Percentiles rank a stretch among this genome's conserved stretches.
Conservation (phyloP, 768 basidiomycete genomes). For the Piloderma croceum region DNA sequence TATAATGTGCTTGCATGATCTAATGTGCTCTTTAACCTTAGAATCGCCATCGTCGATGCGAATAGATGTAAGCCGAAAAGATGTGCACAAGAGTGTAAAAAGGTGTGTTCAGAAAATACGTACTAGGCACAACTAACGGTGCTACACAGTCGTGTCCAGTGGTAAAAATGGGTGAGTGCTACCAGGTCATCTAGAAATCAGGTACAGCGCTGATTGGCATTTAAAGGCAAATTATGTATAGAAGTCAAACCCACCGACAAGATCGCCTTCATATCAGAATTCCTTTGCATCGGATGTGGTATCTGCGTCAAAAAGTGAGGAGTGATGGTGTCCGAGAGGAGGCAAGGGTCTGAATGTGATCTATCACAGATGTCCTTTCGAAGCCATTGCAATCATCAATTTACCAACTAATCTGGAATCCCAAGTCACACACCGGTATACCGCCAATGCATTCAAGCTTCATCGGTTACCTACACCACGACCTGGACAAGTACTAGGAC, state of each 20-base stretch:
- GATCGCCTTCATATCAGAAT: constrained; percentile 98
- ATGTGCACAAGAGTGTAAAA: constrained; percentile 98
- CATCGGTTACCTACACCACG: constrained; percentile 96
- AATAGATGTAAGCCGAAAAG: constrained; percentile 96
- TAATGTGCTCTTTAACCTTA: too few species aligned
- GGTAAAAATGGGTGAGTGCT: constrained; percentile 83
- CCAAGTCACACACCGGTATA: constrained; percentile 96
- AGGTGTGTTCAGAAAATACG: constrained; percentile 41
- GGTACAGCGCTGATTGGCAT: not conserved
- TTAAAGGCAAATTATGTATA: constrained; percentile 90
- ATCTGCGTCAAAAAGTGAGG: constrained; percentile 98
- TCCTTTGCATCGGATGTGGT: constrained; percentile 98
- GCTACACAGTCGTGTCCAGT: constrained; percentile 81
- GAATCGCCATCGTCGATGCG: constrained; percentile 91
- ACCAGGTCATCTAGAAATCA: constrained; percentile 1
- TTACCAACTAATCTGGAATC: constrained; percentile 95
- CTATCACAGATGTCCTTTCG: constrained; percentile 84
- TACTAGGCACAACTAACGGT: constrained; percentile 19
- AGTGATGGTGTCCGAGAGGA: not conserved
- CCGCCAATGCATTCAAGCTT: constrained; percentile 97
- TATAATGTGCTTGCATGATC: too few species aligned
- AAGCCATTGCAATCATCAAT: constrained; percentile 98
- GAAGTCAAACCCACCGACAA: constrained; percentile 95
- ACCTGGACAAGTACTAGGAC: constrained; percentile 96
- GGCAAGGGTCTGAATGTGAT: not conserved